These are phyloP conservation scores for Stropharia rugosoannulata DNA, from an alignment of 768 basidiomycete genomes.

Conservation along the genomic window DNA sequence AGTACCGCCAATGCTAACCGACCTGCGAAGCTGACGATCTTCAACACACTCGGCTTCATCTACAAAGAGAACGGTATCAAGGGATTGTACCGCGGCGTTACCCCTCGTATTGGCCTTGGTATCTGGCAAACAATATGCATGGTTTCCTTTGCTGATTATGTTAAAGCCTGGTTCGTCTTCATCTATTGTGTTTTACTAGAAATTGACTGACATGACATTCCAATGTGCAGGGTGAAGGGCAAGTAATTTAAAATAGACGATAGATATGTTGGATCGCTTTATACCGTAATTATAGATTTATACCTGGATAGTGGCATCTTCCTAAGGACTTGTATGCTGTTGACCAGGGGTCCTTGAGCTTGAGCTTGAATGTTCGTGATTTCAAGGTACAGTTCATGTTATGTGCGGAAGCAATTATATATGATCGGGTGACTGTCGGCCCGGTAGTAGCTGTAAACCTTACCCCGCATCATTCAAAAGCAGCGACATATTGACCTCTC, in stretches of 20 bases:
- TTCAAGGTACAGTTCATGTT: background rate
- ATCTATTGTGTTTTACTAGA: background rate
- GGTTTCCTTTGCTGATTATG: slow-evolving; percentile 97
- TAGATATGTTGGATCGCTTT: slow-evolving; percentile 14
- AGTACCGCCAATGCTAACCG: slow-evolving; percentile 69
- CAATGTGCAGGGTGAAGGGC: slow-evolving; percentile 49
- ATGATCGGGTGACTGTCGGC: slow-evolving; percentile 16
- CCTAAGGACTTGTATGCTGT: background rate
- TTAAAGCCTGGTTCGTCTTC: slow-evolving; percentile 71
- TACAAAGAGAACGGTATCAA: slow-evolving; percentile 96
- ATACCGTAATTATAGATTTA: slow-evolving; percentile 23
- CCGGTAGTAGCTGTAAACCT: slow-evolving; percentile 5
- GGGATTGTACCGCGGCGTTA: slow-evolving; percentile 96
- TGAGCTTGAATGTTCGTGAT: background rate
- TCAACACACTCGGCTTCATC: slow-evolving; percentile 91
- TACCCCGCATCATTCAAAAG: slow-evolving; percentile 18
- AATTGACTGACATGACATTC: slow-evolving; percentile 11
- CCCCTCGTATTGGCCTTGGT: slow-evolving; percentile 93
- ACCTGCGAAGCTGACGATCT: slow-evolving; percentile 87
- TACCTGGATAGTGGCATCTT: background rate
- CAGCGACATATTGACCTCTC: background rate
- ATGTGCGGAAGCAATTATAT: slow-evolving; percentile 1
- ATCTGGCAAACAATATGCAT: slow-evolving; percentile 99
- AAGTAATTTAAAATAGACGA: slow-evolving; percentile 19
- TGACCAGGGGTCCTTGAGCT: background rate